Percentiles rank a stretch among this genome's conserved stretches.
These are phyloP conservation scores for Lachancea dasiensis DNA, from an alignment of 805 yeast genomes.

Conservation along the genomic window DNA sequence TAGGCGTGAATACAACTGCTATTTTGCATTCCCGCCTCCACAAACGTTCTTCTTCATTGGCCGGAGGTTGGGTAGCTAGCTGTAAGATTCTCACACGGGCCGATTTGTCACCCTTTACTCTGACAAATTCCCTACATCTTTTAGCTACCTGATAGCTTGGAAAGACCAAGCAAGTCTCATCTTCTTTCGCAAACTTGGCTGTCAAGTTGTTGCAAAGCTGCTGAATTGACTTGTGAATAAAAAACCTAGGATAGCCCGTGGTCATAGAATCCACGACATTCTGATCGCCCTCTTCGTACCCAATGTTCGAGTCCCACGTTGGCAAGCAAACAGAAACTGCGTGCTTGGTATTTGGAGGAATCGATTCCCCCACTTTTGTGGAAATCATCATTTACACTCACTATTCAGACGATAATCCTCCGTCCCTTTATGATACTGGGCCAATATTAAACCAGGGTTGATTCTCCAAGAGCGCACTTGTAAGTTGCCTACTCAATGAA, in stretches of 20 bases:
- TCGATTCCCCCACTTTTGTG: slow-evolving; percentile 63
- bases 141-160: slow-evolving; percentile 77
- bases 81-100: slow-evolving; percentile 57
- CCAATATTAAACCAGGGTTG: no score
- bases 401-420: no score
- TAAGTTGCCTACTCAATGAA: no score
- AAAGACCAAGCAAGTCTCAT: slow-evolving; percentile 69
- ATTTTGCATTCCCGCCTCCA: slow-evolving; percentile 60
- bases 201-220: slow-evolving; percentile 50
- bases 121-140: slow-evolving; percentile 76
- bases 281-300: slow-evolving; percentile 84
- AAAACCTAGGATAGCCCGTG: slow-evolving; percentile 87
- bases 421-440: no score
- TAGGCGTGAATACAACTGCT: slow-evolving; percentile 74
- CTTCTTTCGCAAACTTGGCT: slow-evolving; percentile 69
- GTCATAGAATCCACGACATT: slow-evolving; percentile 73
- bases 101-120: slow-evolving; percentile 32
- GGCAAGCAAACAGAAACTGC: slow-evolving; percentile 95
- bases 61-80: slow-evolving; percentile 64
- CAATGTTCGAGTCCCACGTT: slow-evolving; percentile 90
- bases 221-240: slow-evolving; percentile 58
- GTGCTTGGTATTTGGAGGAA: slow-evolving; percentile 85
- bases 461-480: no score
- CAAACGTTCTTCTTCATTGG: slow-evolving; percentile 50
- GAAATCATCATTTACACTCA: slow-evolving; percentile 18